These are phyloP conservation scores for Buxus sempervirens DNA, from an alignment of 164 flowering plant species.

Conservation along the genomic window DNA sequence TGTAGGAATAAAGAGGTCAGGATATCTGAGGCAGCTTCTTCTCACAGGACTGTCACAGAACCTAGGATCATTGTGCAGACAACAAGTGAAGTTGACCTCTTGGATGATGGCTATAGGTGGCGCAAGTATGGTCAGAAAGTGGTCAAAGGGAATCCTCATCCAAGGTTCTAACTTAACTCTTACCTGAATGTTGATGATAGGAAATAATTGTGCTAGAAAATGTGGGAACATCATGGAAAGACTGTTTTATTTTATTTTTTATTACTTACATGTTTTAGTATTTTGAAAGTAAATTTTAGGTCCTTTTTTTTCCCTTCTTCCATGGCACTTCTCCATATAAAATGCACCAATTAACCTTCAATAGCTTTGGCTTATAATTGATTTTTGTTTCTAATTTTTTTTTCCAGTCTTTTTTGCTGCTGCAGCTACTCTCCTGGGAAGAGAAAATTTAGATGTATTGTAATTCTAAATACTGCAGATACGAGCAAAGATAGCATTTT, in stretches of 20 bases:
- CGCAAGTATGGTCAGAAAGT: conserved; percentile 98
- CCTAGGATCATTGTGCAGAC: conserved; percentile 91
- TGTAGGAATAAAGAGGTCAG: conserved; percentile 52
- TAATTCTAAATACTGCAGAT: too few species aligned
- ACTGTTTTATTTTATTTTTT: neutral
- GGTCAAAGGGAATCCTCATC: conserved; percentile 93
- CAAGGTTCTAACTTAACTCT: conserved; percentile 52
- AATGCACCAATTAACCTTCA: too few species aligned
- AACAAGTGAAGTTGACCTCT: conserved; percentile 92
- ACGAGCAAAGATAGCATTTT: too few species aligned
- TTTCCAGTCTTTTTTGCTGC: too few species aligned
- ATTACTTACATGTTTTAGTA: too few species aligned
- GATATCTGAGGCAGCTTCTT: conserved; percentile 28
- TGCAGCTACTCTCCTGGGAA: too few species aligned
- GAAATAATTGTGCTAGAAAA: neutral
- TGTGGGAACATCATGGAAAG: neutral
- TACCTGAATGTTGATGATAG: neutral
- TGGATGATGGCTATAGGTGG: conserved; percentile 98
- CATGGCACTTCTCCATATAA: too few species aligned
- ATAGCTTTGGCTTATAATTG: too few species aligned
- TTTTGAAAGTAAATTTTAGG: too few species aligned
- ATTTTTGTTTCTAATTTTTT: too few species aligned
- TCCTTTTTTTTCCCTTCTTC: too few species aligned
- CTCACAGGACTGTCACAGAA: conserved; percentile 70
- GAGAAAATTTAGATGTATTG: too few species aligned